Conservation (phyloP, 306 rosid species). For the Cucurbita moschata region DNA sequence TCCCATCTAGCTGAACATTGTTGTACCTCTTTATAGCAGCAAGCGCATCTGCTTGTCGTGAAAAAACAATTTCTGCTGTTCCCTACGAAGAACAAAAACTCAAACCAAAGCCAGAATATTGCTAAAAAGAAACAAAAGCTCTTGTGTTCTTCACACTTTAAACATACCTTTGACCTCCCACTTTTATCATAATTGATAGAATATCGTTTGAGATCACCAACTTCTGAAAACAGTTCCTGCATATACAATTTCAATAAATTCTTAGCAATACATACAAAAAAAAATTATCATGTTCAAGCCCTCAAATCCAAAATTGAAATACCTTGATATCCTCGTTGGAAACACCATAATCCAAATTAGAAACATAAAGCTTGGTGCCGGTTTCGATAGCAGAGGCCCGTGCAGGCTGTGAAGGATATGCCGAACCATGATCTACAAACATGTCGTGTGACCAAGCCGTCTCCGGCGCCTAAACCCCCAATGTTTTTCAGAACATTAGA, state of each 20-base stretch:
- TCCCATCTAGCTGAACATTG: constrained; percentile 87
- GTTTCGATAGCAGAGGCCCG: constrained; percentile 81
- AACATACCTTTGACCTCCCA: constrained; percentile 90
- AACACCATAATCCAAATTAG: constrained; percentile 86
- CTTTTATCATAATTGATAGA: constrained; percentile 75
- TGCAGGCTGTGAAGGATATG: constrained; percentile 26
- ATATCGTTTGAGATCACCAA: constrained; percentile 78
- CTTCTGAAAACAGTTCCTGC: constrained; percentile 92
- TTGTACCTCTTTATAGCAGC: constrained; percentile 94
- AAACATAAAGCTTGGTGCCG: constrained; percentile 79
- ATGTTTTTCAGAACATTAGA: neutral
- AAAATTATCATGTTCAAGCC: neutral
- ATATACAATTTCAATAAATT: neutral
- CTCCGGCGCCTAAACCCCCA: constrained; percentile 67
- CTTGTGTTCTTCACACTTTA: constrained; percentile 10
- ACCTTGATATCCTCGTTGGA: constrained; percentile 94
- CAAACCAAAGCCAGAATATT: constrained; percentile 19
- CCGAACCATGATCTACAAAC: constrained; percentile 43
- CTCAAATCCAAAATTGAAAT: neutral
- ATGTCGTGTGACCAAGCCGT: constrained; percentile 85
- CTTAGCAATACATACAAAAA: neutral
- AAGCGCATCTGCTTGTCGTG: constrained; percentile 60
- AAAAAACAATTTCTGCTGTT: constrained; percentile 82
- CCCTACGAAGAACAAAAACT: constrained; percentile 45
- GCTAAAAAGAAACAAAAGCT: constrained; percentile 13